These are phyloP conservation scores for Marasmius sp. DNA, from an alignment of 1,284 basidiomycete species.

Conservation along the genomic window DNA sequence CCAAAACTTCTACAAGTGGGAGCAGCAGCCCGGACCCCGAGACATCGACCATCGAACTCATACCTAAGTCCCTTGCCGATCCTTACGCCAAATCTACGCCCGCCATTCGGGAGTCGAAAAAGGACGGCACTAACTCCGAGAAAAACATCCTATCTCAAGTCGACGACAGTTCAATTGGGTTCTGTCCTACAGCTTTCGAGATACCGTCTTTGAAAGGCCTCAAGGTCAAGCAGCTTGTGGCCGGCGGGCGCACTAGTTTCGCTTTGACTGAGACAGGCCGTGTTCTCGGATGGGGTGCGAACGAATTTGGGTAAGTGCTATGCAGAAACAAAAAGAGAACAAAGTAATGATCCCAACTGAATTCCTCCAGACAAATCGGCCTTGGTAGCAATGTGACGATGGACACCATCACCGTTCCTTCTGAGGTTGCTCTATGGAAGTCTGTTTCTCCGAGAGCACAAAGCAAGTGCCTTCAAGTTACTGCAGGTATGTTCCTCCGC, in stretches of 20 bases:
- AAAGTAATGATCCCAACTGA: neutral
- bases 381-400: conserved; percentile 71
- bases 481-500: conserved; percentile 51
- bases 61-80: conserved; percentile 56
- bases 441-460: conserved; percentile 52
- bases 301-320: conserved; percentile 68
- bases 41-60: conserved; percentile 51
- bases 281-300: conserved; percentile 90
- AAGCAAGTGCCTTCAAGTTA: conserved; percentile 65
- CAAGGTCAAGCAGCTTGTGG: conserved; percentile 67
- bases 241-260: conserved; percentile 77
- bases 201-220: conserved; percentile 76
- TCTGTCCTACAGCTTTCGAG: conserved; percentile 76
- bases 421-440: conserved; percentile 78
- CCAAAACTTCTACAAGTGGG: conserved; percentile 29
- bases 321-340: neutral
- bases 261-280: conserved; percentile 67
- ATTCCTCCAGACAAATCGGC: conserved; percentile 70
- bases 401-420: conserved; percentile 79
- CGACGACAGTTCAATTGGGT: conserved; percentile 60
- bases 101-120: conserved; percentile 28
- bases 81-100: conserved; percentile 48
- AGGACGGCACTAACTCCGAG: conserved; percentile 22
- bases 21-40: conserved; percentile 14
- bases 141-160: conserved; percentile 16